Conservation (phyloP, 1,139 yeast genomes). For the Suhomyces guaymorum region DNA sequence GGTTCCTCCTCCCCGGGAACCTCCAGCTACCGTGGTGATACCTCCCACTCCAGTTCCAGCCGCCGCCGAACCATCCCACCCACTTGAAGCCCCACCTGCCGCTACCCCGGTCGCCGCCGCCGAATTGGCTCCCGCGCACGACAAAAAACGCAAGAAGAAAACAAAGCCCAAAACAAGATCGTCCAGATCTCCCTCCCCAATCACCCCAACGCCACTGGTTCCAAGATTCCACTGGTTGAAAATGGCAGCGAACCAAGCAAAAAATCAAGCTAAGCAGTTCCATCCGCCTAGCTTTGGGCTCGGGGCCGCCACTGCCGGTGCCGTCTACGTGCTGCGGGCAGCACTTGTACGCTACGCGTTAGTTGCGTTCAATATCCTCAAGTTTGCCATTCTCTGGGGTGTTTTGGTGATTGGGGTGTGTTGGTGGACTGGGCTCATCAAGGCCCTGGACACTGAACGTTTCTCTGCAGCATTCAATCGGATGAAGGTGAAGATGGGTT, state of each 20-base stretch:
- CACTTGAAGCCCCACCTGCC: too few species aligned
- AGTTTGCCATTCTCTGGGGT: conserved; percentile 29
- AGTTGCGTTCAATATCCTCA: conserved; percentile 23
- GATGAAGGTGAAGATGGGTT: conserved; percentile 13
- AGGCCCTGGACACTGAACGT: conserved; percentile 23
- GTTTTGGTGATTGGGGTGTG: conserved; percentile 25
- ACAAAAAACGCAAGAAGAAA: conserved; percentile 10
- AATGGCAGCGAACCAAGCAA: conserved; percentile 7
- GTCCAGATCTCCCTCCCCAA: conserved; percentile 3
- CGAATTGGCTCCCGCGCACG: conserved; percentile 8
- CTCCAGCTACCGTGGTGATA: background rate
- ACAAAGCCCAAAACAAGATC: conserved; percentile 3
- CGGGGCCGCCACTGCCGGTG: conserved; percentile 30
- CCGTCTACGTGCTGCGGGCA: conserved; percentile 25
- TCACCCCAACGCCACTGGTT: background rate
- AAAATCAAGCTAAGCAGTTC: conserved; percentile 16
- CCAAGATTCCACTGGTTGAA: conserved; percentile 3
- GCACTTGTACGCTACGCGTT: conserved; percentile 23
- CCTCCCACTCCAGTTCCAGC: conserved; percentile 1
- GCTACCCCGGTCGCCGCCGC: too few species aligned
- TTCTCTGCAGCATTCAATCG: conserved; percentile 12
- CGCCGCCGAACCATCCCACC: background rate
- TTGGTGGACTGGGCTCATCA: conserved; percentile 36
- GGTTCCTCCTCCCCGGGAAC: background rate
- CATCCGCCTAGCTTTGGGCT: conserved; percentile 36